A percentile compares a stretch with the other conserved stretches of the same genome.
Conservation (phyloP, 106 monocot species). For the Xerophyta viscosa region DNA sequence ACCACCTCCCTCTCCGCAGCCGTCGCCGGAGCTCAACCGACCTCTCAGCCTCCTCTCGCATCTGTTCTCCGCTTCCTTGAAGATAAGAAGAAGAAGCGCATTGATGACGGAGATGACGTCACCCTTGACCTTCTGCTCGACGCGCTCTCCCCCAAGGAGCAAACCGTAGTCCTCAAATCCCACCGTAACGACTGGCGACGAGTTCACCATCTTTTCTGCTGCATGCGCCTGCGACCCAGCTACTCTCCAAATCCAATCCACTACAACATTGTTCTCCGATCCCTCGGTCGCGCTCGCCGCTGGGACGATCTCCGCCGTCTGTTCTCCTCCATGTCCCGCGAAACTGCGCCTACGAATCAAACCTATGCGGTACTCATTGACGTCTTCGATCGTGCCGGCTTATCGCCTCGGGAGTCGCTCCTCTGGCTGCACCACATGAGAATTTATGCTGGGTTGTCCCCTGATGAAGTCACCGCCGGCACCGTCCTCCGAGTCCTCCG, state of each 20-base stretch:
- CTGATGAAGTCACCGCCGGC: slow-evolving; percentile 69
- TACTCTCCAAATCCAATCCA: slow-evolving; percentile 73
- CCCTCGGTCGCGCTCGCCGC: slow-evolving; percentile 38
- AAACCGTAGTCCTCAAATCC: slow-evolving; percentile 53
- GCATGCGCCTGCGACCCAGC: slow-evolving; percentile 15
- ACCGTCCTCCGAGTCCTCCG: slow-evolving; percentile 57
- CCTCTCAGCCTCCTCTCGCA: not conserved
- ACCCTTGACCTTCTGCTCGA: slow-evolving; percentile 22
- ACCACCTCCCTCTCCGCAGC: too few species aligned
- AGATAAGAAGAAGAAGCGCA: too few species aligned
- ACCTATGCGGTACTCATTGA: slow-evolving; percentile 69
- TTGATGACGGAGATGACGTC: not conserved
- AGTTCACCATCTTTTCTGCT: slow-evolving; percentile 36
- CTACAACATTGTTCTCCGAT: slow-evolving; percentile 63
- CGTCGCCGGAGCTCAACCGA: too few species aligned
- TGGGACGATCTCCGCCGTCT: slow-evolving; percentile 71
- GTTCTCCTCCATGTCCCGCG: slow-evolving; percentile 58
- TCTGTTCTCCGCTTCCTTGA: not conserved
- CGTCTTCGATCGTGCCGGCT: slow-evolving; percentile 50
- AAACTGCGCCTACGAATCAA: slow-evolving; percentile 58
- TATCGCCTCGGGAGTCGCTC: slow-evolving; percentile 41
- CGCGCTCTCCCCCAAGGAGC: slow-evolving; percentile 48
- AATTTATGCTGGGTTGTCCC: slow-evolving; percentile 33
- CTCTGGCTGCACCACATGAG: slow-evolving; percentile 71
- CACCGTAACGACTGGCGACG: slow-evolving; percentile 41